Evolutionary conservation across 768 basidiomycete species (phyloP).

Genomic region (Leccinum aurantiacum): DNA sequence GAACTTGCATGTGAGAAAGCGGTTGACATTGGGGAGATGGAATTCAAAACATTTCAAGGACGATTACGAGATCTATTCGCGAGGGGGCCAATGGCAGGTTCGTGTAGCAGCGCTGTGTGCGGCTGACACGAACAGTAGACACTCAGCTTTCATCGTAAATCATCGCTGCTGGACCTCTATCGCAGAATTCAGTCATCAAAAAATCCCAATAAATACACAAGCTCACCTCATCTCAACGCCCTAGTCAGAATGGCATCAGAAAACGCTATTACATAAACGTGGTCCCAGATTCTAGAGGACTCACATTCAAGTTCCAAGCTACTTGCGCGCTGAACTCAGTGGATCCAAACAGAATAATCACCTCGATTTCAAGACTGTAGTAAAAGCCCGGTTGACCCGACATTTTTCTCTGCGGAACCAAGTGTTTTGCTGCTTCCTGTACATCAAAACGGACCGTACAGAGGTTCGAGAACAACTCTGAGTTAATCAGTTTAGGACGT

Average conservation of each 20-base stretch:
- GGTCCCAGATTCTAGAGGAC: neutral
- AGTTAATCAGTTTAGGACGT: neutral
- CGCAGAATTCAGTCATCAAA: neutral
- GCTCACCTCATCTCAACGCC: constrained; percentile 12
- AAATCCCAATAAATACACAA: neutral
- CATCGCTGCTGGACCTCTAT: constrained; percentile 5
- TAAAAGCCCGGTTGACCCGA: neutral
- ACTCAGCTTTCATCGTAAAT: constrained; percentile 12
- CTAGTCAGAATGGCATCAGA: constrained; percentile 1
- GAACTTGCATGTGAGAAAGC: too few species aligned
- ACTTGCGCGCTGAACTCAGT: constrained; percentile 28
- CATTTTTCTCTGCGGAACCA: neutral
- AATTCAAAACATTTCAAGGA: too few species aligned
- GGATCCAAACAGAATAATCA: constrained; percentile 17
- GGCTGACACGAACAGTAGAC: too few species aligned
- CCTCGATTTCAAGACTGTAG: constrained; percentile 9
- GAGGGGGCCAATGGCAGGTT: too few species aligned
- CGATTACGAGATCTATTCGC: too few species aligned
- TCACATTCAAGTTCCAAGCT: constrained; percentile 14
- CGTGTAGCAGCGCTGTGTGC: too few species aligned
- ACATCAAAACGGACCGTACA: constrained; percentile 10
- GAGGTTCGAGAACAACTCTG: constrained; percentile 15
- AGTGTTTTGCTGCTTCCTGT: constrained; percentile 1
- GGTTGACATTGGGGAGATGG: too few species aligned
- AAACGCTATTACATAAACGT: neutral